phyloP scores from a whole-genome alignment of 805 yeast genomes.

The Torulaspora delbrueckii region DNA sequence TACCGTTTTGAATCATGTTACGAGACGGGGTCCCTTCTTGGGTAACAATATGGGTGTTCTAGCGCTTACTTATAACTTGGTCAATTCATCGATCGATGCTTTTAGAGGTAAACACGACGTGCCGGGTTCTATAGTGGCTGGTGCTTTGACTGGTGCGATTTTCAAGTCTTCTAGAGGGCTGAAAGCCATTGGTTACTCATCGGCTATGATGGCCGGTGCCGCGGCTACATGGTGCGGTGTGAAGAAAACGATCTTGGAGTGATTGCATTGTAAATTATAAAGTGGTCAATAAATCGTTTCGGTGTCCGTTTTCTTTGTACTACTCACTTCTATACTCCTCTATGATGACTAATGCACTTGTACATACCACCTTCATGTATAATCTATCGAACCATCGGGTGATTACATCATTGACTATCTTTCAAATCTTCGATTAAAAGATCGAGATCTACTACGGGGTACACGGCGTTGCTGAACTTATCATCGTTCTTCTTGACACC shows the following conservation, averaged over 20 bases:
- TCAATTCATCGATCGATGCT: slow-evolving; percentile 73
- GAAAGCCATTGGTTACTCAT: slow-evolving; percentile 82
- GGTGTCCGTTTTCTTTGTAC: slow-evolving; percentile 6
- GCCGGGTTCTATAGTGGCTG: slow-evolving; percentile 76
- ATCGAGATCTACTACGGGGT: slow-evolving; percentile 26
- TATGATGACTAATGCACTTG: slow-evolving; percentile 22
- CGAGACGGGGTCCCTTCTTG: slow-evolving; percentile 91
- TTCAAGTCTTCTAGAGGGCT: slow-evolving; percentile 82
- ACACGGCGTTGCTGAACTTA: slow-evolving; percentile 23
- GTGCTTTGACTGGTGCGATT: slow-evolving; percentile 87
- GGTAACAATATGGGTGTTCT: slow-evolving; percentile 95
- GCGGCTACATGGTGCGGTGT: slow-evolving; percentile 91
- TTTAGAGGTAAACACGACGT: slow-evolving; percentile 88
- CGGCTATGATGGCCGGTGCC: slow-evolving; percentile 80
- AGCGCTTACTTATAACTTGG: slow-evolving; percentile 81
- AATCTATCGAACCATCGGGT: neutral
- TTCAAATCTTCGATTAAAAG: slow-evolving; percentile 20
- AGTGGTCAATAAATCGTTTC: slow-evolving; percentile 4
- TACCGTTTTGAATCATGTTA: slow-evolving; percentile 84
- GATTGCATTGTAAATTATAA: slow-evolving; percentile 4
- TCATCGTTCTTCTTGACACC: slow-evolving; percentile 36
- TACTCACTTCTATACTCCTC: slow-evolving; percentile 8
- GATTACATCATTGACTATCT: neutral
- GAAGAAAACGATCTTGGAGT: slow-evolving; percentile 40
- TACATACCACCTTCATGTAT: slow-evolving; percentile 16